Conservation (phyloP, 176 grass and related monocot species). For the Oryza glumipatula region DNA sequence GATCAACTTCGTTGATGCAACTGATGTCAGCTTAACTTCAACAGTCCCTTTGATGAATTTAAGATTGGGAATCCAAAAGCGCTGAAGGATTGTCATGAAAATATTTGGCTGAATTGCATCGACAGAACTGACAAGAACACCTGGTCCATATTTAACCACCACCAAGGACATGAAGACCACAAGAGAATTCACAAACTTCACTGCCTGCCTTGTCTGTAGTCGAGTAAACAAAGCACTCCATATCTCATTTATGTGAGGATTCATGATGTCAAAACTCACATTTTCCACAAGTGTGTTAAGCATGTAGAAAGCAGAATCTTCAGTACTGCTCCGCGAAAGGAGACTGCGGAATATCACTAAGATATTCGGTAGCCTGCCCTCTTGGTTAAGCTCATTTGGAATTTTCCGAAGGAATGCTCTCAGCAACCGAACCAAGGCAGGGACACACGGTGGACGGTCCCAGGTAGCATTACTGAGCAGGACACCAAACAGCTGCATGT, state of each 20-base stretch:
- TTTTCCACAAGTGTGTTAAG: slow-evolving; percentile 94
- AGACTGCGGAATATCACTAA: slow-evolving; percentile 66
- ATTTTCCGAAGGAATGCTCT: slow-evolving; percentile 87
- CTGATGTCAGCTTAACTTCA: slow-evolving; percentile 82
- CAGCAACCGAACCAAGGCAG: slow-evolving; percentile 87
- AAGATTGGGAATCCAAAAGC: slow-evolving; percentile 90
- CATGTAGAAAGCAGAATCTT: slow-evolving; percentile 93
- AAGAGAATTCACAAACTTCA: slow-evolving; percentile 85
- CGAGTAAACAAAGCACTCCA: slow-evolving; percentile 76
- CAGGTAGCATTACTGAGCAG: slow-evolving; percentile 80
- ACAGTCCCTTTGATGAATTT: slow-evolving; percentile 79
- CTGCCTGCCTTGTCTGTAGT: slow-evolving; percentile 66
- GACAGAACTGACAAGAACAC: slow-evolving; percentile 69
- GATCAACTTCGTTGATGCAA: slow-evolving; percentile 89
- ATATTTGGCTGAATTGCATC: slow-evolving; percentile 69
- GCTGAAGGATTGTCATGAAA: slow-evolving; percentile 70
- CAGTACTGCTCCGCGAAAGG: slow-evolving; percentile 59
- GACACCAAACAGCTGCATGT: slow-evolving; percentile 90
- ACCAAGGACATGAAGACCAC: slow-evolving; percentile 90
- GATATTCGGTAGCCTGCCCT: slow-evolving; percentile 76
- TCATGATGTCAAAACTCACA: slow-evolving; percentile 75
- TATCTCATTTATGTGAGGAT: slow-evolving; percentile 71
- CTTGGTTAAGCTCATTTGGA: slow-evolving; percentile 92
- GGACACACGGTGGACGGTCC: slow-evolving; percentile 79
- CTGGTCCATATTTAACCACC: slow-evolving; percentile 76